Base-by-base conservation (phyloP, 768 basidiomycete species). In the Xerocomus brunneocitrinus region DNA sequence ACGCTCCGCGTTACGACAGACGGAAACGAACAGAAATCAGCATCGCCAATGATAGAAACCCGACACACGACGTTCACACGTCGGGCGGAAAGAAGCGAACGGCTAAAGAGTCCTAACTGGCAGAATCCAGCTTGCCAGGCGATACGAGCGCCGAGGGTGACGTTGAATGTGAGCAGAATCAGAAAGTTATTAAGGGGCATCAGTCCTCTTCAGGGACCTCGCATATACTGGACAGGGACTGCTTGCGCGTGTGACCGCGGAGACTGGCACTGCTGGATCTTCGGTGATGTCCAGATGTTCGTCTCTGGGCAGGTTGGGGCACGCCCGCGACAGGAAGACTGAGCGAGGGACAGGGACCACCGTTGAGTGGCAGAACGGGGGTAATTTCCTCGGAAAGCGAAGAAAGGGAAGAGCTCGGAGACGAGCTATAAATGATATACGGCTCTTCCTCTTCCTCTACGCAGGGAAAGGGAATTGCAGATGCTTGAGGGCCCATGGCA, bases 191-290 rank as follows among this genome's bases (percentile, higher is more conserved):
- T 19, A 19, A 19, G 19, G 19, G 14, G 47, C 28, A 46, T 43
- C 48, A 71, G 40, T 69, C 68, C 32, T 69, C 68, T 49, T 69
- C 68, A 5, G 68, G 69, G 5, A 71, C 67, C 28, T 69, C 68
- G 42, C 38, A 64, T 47, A 69, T 69, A 7, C 68, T 69, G 1
- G 68, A 69, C 8, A 69, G 58, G 4, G 68, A 69, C 14, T 60
- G 67, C 48, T 60, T 62, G 58, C 69, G 67, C 24, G 60, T 30
- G 43, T 70, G 69, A n/a, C 62, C 58, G n/a, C 64, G 57, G 7
- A 66, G 62, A 50, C 69, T 69, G 27, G 68, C 62, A 13, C 68
- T 69, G 49, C 68, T 69, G 50, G 57, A 47, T 56, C 68, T 61
- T 42, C 68, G 60, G 46, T 66, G 68, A 55, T 68, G 69, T 1